Conservation (phyloP, 2,329 filamentous ascomycete species). For the Zasmidium citrigriseum region DNA sequence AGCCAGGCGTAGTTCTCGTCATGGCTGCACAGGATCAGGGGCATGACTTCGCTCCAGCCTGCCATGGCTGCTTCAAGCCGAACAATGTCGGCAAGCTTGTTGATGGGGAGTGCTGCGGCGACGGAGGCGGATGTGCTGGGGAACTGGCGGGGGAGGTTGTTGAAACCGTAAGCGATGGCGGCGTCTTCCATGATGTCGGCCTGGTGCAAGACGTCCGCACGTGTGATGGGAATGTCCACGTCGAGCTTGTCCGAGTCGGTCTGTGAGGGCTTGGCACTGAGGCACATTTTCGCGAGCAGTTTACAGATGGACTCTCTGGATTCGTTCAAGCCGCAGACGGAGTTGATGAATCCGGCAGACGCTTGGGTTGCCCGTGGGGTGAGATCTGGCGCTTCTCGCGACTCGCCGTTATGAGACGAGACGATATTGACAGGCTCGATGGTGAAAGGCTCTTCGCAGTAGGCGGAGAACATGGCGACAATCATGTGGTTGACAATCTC, state of each 20-base stretch:
- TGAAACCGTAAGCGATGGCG: constrained; percentile 96
- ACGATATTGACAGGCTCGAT: constrained; percentile 92
- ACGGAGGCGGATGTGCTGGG: constrained; percentile 84
- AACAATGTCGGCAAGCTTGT: constrained; percentile 92
- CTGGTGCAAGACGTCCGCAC: constrained; percentile 92
- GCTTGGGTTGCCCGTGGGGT: constrained; percentile 75
- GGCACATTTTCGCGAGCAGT: constrained; percentile 85
- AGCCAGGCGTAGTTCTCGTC: constrained; percentile 98
- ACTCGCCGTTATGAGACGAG: constrained; percentile 85
- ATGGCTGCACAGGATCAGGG: constrained; percentile 92
- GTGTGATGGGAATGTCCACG: constrained; percentile 81
- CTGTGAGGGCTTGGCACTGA: constrained; percentile 73
- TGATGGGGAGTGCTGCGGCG: constrained; percentile 83
- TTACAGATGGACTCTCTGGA: constrained; percentile 74
- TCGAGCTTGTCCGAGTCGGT: constrained; percentile 68
- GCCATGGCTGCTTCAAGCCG: constrained; percentile 87
- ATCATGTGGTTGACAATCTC: constrained; percentile 95
- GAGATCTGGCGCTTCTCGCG: constrained; percentile 78
- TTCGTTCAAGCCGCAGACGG: constrained; percentile 80
- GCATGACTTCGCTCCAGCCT: constrained; percentile 95
- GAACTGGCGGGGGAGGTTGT: constrained; percentile 84
- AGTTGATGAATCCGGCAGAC: constrained; percentile 91
- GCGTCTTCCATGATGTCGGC: constrained; percentile 99
- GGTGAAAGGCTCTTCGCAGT: constrained; percentile 85
- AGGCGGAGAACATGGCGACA: constrained; percentile 94